Evolutionary conservation across 257 asterid species (phyloP).

Genomic region (Apocynum venetum): DNA sequence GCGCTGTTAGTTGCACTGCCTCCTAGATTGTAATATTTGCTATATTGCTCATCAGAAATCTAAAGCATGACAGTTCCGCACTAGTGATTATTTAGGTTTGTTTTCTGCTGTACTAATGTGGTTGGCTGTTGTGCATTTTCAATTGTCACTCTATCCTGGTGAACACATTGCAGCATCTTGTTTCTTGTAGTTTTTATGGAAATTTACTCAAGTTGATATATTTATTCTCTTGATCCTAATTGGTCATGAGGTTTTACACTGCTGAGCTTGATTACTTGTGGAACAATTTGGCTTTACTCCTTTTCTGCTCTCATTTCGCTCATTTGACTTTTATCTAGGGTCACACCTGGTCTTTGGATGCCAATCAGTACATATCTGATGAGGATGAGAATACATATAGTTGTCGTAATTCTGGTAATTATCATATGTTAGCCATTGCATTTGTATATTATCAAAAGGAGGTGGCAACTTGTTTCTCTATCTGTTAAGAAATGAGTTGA

Average conservation of each 20-base stretch:
- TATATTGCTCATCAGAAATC: neutral
- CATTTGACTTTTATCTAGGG: slow-evolving; percentile 41
- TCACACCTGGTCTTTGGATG: slow-evolving; percentile 86
- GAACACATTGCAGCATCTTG: neutral
- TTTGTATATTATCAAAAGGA: neutral
- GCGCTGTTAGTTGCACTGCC: neutral
- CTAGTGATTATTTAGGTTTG: neutral
- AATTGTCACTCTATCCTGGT: neutral
- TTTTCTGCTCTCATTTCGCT: slow-evolving; percentile 12
- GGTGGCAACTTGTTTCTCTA: neutral
- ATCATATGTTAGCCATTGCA: slow-evolving; percentile 17
- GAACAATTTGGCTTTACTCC: neutral
- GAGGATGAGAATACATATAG: slow-evolving; percentile 92
- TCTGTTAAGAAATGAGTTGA: neutral
- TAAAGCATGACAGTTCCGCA: neutral
- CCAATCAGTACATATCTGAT: slow-evolving; percentile 91
- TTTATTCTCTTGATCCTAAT: neutral
- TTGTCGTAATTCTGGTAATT: slow-evolving; percentile 94
- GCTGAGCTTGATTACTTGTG: neutral
- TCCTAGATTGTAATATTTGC: neutral
- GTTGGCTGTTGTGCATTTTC: neutral
- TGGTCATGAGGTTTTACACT: neutral
- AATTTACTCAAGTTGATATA: neutral
- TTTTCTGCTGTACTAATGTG: neutral
- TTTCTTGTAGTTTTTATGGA: neutral